Conservation (phyloP, 2,329 filamentous ascomycete genomes). For the Fusarium albidum region DNA sequence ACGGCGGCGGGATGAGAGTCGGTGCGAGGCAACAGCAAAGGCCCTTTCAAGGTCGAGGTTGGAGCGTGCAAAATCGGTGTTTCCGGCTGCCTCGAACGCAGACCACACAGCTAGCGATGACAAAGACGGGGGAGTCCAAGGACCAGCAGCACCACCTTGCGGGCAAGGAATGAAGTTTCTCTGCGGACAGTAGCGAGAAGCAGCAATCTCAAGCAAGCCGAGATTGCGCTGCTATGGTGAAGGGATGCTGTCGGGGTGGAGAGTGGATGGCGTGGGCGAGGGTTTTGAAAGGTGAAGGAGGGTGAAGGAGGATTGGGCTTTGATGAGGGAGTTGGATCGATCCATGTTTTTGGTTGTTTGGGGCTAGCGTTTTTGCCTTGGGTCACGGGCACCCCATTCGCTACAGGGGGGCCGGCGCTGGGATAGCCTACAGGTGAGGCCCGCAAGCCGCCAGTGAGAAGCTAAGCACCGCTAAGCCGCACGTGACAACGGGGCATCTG, state of each 20-base stretch:
- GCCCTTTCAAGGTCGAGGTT: constrained; percentile 5
- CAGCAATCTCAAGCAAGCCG: not conserved
- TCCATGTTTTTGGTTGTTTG: constrained; percentile 33
- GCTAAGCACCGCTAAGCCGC: constrained; percentile 3
- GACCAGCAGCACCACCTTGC: not conserved
- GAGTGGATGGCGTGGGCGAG: constrained; percentile 8
- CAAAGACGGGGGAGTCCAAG: not conserved
- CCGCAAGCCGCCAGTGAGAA: constrained; percentile 13
- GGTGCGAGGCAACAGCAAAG: constrained; percentile 3
- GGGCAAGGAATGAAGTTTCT: not conserved
- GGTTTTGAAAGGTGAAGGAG: constrained; percentile 26
- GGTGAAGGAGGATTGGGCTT: constrained; percentile 27
- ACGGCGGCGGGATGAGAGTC: constrained; percentile 4
- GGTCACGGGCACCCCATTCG: constrained; percentile 33
- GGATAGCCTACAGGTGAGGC: constrained; percentile 24
- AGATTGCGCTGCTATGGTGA: not conserved
- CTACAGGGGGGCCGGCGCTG: constrained; percentile 12
- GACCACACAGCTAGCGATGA: not conserved
- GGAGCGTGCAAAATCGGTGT: constrained; percentile 1
- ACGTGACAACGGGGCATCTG: constrained; percentile 16
- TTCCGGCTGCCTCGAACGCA: not conserved
- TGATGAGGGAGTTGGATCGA: constrained; percentile 25
- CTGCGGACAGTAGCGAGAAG: not conserved
- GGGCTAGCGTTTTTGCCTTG: constrained; percentile 28
- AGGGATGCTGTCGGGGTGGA: not conserved